Evolutionary conservation across 148 eudicot genomes (phyloP).

Genomic region (Polygonum maritimum): DNA sequence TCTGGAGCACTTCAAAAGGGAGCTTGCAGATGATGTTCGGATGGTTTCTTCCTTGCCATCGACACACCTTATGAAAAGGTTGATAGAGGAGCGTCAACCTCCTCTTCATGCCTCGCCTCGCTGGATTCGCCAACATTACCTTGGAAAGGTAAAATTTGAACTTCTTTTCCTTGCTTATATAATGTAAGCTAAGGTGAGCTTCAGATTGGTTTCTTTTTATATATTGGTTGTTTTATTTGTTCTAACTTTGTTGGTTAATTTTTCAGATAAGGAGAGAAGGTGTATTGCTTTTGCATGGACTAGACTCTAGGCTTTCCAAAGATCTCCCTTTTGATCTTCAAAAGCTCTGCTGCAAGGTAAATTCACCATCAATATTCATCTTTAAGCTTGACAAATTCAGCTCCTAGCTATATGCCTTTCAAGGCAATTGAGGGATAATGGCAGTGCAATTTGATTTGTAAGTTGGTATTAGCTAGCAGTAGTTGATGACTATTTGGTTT

Average conservation of each 20-base stretch:
- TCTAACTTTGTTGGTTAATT: constrained; percentile 4
- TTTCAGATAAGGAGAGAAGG: constrained; percentile 72
- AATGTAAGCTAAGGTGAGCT: neutral
- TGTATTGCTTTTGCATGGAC: constrained; percentile 69
- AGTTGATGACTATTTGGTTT: neutral
- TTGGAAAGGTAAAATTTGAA: constrained; percentile 31
- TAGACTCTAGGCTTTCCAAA: constrained; percentile 85
- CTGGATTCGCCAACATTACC: constrained; percentile 77
- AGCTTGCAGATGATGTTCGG: constrained; percentile 64
- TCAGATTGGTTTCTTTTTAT: neutral
- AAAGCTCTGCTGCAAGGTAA: constrained; percentile 97
- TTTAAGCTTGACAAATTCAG: neutral
- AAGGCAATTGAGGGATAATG: too few relatives aligned
- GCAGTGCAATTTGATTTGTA: neutral
- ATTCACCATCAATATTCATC: neutral
- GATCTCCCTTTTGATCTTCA: constrained; percentile 94
- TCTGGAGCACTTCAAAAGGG: constrained; percentile 81
- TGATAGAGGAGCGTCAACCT: constrained; percentile 58
- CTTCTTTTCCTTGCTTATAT: neutral
- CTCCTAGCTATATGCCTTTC: neutral
- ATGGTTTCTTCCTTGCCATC: constrained; percentile 84
- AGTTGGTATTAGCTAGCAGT: neutral
- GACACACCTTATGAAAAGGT: constrained; percentile 78
- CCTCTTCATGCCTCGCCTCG: constrained; percentile 68
- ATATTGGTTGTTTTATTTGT: neutral